phyloP scores from a whole-genome alignment of 2,329 filamentous ascomycete genomes.

The Aspergillus sp. region DNA sequence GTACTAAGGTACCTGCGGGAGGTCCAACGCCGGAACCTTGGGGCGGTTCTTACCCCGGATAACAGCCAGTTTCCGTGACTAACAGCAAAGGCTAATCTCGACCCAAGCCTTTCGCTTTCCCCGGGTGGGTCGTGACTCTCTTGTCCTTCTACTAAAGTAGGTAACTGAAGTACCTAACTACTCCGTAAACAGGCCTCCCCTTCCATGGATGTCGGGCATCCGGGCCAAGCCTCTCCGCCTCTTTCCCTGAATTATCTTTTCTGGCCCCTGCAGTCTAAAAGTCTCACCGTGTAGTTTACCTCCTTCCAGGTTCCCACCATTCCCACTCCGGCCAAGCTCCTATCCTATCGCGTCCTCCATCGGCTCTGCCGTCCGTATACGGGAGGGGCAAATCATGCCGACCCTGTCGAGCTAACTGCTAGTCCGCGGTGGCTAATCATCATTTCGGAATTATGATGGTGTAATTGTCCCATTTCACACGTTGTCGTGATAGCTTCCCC shows the following conservation, averaged over 20 bases:
- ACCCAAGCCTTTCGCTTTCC: neutral
- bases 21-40: too few species aligned
- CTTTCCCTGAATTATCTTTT: neutral
- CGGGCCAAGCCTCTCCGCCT: neutral
- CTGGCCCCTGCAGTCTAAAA: too few species aligned
- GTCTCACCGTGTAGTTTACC: too few species aligned
- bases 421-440: neutral
- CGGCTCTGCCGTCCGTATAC: neutral
- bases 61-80: conserved; percentile 4
- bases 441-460: neutral
- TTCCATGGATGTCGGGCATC: neutral
- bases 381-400: neutral
- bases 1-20: neutral
- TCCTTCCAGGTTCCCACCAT: too few species aligned
- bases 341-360: too few species aligned
- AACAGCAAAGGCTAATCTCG: conserved; percentile 8
- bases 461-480: neutral
- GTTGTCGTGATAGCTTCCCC: neutral
- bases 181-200: neutral
- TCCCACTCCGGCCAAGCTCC: too few species aligned
- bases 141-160: too few species aligned
- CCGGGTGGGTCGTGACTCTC: neutral
- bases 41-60: neutral
- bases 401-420: neutral
- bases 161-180: too few species aligned